Evolutionary conservation across 768 basidiomycete genomes (phyloP), one percentile per base, ranked within the genome.

Genomic region (Rhizopogon vulgaris): DNA sequence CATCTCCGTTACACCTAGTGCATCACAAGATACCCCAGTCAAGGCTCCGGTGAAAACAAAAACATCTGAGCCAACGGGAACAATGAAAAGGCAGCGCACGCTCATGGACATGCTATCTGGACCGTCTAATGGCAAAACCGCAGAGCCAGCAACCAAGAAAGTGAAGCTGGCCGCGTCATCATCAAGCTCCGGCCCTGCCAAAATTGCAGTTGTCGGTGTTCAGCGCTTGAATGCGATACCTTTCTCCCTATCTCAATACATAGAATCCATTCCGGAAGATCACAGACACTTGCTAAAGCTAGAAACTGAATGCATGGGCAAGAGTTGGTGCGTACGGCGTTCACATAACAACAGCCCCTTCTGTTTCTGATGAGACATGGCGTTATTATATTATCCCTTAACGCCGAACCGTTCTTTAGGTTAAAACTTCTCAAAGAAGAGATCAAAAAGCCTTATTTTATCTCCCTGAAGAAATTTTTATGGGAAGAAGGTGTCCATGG

Each of bases 361-460:
- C 37, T 36, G 37, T 37, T 34, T 37, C 30, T 59, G 50, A 41
- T 34, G 30, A 24, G 30, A 24, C 14, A 24, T 18, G 27, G 49
- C 12, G 18, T 22, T 27, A 12, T 28, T 46, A 3, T 34, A 24
- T 46, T 47, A 45, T 12, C 49, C 41, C 27, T 37, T 51, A 28
- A 67, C 48, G 27, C 18, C 45, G 49, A 54, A 36, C 51, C 38
- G 30, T 18, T 38, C 34, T 42, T 41, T 56, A 90, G 87, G 90
- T 71, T 91, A 39, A 85, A 85, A 62, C 58, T 86, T 34, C 74
- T 92, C 51, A 80, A 83, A 56, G 78, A 83, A 54, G 90, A 92
- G 61, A 78, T 92, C 48, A 77, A 74, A 58, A 85, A 88, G 60
- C 78, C 85, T 0, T 92, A 90, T 66, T 92, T 92, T 60, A 67